Conservation (phyloP, 352 stramenopile genomes). For the Phytophthora sp. region DNA sequence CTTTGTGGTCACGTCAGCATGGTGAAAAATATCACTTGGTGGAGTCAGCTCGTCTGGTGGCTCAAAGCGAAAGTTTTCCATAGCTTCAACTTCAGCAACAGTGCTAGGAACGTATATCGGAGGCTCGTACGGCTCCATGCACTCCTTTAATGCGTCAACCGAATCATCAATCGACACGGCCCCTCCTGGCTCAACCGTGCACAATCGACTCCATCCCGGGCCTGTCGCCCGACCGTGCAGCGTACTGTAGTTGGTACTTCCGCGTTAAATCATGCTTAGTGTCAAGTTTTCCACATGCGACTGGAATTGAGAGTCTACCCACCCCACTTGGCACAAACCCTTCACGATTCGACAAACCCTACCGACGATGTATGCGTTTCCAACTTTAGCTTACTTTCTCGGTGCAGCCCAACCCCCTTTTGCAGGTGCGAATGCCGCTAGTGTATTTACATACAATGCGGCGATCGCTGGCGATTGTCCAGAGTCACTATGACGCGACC, state of each 20-base stretch:
- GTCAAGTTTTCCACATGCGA: neutral
- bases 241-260: conserved; percentile 10
- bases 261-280: conserved; percentile 7
- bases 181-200: conserved; percentile 1
- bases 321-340: conserved; percentile 10
- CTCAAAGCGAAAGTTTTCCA: conserved; percentile 18
- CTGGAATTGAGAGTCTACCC: conserved; percentile 28
- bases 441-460: conserved; percentile 1
- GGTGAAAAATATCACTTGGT: neutral
- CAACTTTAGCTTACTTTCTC: conserved; percentile 10
- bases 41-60: neutral
- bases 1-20: neutral
- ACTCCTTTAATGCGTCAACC: neutral
- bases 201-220: neutral
- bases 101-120: neutral
- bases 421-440: conserved; percentile 5
- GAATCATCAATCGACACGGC: neutral
- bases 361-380: conserved; percentile 9
- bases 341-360: conserved; percentile 13
- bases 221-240: neutral
- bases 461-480: neutral
- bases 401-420: conserved; percentile 11
- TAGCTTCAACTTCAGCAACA: conserved; percentile 4
- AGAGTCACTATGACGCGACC: neutral
- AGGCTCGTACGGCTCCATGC: neutral